A percentile compares a stretch with the other conserved stretches of the same genome.
Evolutionary conservation across 1,139 yeast genomes (phyloP).

Genomic region (Arxiozyma telluris): DNA sequence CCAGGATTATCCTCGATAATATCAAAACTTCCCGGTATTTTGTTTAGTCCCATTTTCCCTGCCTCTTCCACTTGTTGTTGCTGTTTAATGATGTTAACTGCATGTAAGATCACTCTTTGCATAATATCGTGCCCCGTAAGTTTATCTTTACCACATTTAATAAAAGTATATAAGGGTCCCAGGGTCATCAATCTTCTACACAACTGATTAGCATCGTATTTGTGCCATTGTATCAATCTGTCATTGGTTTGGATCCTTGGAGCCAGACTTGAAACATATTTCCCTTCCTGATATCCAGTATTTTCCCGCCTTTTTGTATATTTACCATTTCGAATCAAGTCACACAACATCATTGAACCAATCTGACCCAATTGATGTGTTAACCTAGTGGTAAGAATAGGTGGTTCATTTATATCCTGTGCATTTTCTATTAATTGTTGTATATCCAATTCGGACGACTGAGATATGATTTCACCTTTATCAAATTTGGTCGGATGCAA

Average conservation of each 20-base stretch:
- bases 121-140: background rate
- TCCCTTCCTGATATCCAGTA: background rate
- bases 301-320: too few relatives aligned
- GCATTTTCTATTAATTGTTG: too few relatives aligned
- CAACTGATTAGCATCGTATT: slow-evolving; percentile 32
- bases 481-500: slow-evolving; percentile 84
- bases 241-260: background rate
- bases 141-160: slow-evolving; percentile 20
- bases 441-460: slow-evolving; percentile 19
- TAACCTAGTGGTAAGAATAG: background rate
- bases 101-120: slow-evolving; percentile 42
- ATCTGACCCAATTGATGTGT: slow-evolving; percentile 19
- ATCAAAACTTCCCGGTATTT: background rate
- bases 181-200: slow-evolving; percentile 43
- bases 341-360: slow-evolving; percentile 19
- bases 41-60: background rate
- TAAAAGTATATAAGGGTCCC: slow-evolving; percentile 50
- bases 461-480: slow-evolving; percentile 58
- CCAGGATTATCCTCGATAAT: background rate
- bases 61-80: background rate
- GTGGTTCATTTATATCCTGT: background rate
- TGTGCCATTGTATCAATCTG: background rate
- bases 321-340: background rate
- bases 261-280: background rate
- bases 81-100: slow-evolving; percentile 7